These are phyloP conservation scores for Malassezia dermatis DNA, from an alignment of 1,284 basidiomycete species.

Conservation along the genomic window DNA sequence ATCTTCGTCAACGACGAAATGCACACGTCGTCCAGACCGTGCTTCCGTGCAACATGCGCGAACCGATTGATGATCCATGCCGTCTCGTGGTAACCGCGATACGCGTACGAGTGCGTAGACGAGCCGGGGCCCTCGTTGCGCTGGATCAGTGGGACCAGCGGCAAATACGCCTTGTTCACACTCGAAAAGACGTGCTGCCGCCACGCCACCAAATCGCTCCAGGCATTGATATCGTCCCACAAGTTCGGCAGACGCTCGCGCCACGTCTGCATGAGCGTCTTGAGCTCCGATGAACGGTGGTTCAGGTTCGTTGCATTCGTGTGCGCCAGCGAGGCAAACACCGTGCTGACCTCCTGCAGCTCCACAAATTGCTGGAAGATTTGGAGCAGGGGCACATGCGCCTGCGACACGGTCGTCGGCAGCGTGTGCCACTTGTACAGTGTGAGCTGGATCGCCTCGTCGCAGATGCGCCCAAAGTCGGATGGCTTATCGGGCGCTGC, in stretches of 20 bases:
- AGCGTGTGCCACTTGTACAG: constrained; percentile 91
- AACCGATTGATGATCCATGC: constrained; percentile 99
- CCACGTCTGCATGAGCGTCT: constrained; percentile 63
- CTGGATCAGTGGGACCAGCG: constrained; percentile 53
- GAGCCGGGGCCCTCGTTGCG: constrained; percentile 53
- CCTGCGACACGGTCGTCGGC: constrained; percentile 72
- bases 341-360: constrained; percentile 68
- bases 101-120: constrained; percentile 66
- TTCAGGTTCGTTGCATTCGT: constrained; percentile 86
- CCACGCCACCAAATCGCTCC: constrained; percentile 98
- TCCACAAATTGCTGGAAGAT: constrained; percentile 99
- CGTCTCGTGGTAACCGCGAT: constrained; percentile 97
- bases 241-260: constrained; percentile 88
- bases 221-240: constrained; percentile 95
- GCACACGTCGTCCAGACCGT: constrained; percentile 90
- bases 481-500: constrained; percentile 32
- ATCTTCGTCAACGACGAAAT: constrained; percentile 91
- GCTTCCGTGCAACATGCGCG: constrained; percentile 97
- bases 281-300: constrained; percentile 85
- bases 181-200: constrained; percentile 77
- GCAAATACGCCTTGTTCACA: constrained; percentile 95
- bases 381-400: constrained; percentile 87
- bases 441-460: constrained; percentile 93
- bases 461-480: constrained; percentile 57
- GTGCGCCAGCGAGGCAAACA: constrained; percentile 77